Evolutionary conservation across 768 basidiomycete species (phyloP), one percentile per base, ranked within the genome.

Genomic region (Rhodotorula sphaerocarpa): DNA sequence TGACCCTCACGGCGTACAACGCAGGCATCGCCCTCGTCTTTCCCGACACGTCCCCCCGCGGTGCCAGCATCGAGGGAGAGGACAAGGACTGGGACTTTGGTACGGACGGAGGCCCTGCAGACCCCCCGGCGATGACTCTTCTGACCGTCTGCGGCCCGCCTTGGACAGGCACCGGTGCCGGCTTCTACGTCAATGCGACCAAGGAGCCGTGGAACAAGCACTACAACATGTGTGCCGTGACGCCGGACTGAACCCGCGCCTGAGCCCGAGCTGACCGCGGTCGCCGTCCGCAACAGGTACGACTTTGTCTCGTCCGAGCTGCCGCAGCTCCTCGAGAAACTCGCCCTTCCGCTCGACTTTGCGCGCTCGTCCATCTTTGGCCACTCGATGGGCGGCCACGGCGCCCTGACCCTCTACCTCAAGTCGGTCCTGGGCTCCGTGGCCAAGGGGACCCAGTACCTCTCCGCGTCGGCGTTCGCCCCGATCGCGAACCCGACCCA

Each of bases 341-440:
- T 95, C 53, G 83, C 81, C 2, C 75, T 95, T 52, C 88, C 90
- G 3, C 79, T 96, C 70, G 90, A 97, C 78, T 80, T 85, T 69
- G 80, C 78, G 36, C 83, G 87, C 54, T 84, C 88, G 73, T 90
- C 90, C 27, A 85, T 97, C 71, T 87, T 90, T 72, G 95, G 95
- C 15, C 95, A 99, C 76, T 90, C 88, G 48, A 99, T 97, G 95
- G 90, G 88, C 60, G 95, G 95, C 3, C 91, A 95, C 73, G 95
- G 95, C 12, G 90, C 95, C 18, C 80, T 99, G 31, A 86, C 87
- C 21, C 76, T 96, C 43, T 96, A 96, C 76, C 84, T 97, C 48
- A 79, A 83, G 57, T 85, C 88, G 36, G 74, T 76, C 33, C 50
- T 51, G 21, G 10, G 33, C 3, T 39, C 50, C 20, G 33, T 31